phyloP scores from a whole-genome alignment of 345 rosid species.

The Atalantia buxifolia region DNA sequence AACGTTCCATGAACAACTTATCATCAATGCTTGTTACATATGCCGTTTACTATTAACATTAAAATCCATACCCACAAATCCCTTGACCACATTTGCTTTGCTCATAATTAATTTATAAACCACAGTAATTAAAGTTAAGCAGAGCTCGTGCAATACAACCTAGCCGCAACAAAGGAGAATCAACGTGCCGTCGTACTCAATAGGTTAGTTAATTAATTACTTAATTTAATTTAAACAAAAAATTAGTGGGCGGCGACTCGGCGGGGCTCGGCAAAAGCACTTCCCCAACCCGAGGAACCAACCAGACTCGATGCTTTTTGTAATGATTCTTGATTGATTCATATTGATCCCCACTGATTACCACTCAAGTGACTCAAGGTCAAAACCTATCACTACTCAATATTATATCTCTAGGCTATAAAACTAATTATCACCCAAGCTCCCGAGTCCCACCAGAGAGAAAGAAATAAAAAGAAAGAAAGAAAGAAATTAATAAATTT shows the following conservation, averaged over 20 bases:
- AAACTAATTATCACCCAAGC: too few species aligned
- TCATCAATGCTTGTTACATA: too few species aligned
- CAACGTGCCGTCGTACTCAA: neutral
- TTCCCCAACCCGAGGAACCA: constrained; percentile 54
- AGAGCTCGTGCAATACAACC: constrained; percentile 26
- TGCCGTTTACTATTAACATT: too few species aligned
- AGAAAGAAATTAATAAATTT: too few species aligned
- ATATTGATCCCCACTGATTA: too few species aligned
- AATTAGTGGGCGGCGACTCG: constrained; percentile 19
- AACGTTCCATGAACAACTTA: too few species aligned
- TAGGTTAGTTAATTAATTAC: neutral
- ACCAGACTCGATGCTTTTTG: neutral
- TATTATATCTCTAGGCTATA: too few species aligned
- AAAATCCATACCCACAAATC: neutral
- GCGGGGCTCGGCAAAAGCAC: constrained; percentile 3
- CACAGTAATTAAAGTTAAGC: neutral
- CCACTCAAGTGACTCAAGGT: too few species aligned
- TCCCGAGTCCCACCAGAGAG: too few species aligned
- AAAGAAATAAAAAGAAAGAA: too few species aligned
- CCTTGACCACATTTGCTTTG: neutral
- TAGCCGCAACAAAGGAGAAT: constrained; percentile 17
- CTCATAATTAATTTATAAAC: neutral
- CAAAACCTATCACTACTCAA: too few species aligned
- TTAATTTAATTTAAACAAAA: neutral
- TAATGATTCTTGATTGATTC: constrained; percentile 1